These are phyloP conservation scores for Malassezia pachydermatis DNA, from an alignment of 1,284 basidiomycete genomes.

Conservation along the genomic window DNA sequence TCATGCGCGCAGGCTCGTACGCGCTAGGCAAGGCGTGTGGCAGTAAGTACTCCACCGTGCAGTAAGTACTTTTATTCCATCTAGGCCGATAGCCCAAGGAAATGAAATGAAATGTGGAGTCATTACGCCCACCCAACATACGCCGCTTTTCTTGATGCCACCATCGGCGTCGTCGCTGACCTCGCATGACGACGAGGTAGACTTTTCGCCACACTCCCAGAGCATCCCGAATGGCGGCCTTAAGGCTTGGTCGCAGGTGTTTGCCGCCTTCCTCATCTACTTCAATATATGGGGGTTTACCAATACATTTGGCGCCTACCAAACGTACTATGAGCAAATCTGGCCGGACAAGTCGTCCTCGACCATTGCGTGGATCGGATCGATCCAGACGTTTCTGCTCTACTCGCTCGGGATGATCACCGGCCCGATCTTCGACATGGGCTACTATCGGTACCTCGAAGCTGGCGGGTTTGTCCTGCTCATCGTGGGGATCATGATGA, in stretches of 20 bases:
- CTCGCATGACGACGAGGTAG: no score
- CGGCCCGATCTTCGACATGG: slow-evolving; percentile 25
- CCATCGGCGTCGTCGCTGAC: no score
- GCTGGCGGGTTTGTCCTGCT: slow-evolving; percentile 20
- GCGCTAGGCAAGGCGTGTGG: slow-evolving; percentile 51
- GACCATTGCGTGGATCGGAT: slow-evolving; percentile 29
- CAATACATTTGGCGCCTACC: slow-evolving; percentile 31
- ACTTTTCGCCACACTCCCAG: no score
- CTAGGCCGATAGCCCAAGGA: neutral
- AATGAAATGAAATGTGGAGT: neutral
- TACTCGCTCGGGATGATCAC: slow-evolving; percentile 22
- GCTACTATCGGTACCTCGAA: slow-evolving; percentile 12
- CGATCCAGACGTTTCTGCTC: slow-evolving; percentile 29
- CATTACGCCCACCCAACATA: neutral
- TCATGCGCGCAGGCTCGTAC: slow-evolving; percentile 61
- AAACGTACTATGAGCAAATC: slow-evolving; percentile 28
- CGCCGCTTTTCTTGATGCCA: no score
- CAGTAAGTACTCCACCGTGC: slow-evolving; percentile 51
- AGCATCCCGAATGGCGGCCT: no score
- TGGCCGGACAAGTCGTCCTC: slow-evolving; percentile 16
- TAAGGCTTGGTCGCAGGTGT: slow-evolving; percentile 30
- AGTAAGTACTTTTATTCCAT: neutral
- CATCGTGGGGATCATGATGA: slow-evolving; percentile 31
- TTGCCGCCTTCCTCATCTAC: slow-evolving; percentile 25
- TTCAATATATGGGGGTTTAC: slow-evolving; percentile 31